Conservation (phyloP, 1,284 basidiomycete species). For the Ceratorhiza oryzae-sativae region DNA sequence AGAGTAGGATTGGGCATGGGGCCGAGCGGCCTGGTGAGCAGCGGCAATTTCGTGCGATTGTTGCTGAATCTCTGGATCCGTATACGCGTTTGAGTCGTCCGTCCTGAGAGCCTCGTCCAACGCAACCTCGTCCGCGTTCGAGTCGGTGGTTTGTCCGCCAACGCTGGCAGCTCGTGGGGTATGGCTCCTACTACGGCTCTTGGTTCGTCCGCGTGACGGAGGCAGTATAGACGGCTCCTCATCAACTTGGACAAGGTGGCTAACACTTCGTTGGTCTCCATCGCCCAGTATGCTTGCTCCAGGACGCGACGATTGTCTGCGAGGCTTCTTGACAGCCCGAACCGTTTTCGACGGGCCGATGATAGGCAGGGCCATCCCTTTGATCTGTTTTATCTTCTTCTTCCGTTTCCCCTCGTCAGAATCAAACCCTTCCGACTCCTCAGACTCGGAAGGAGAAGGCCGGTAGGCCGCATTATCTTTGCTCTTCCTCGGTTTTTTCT, state of each 20-base stretch:
- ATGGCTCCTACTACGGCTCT: slow-evolving; percentile 26
- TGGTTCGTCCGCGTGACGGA: slow-evolving; percentile 25
- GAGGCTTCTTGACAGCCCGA: slow-evolving; percentile 16
- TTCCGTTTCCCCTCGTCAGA: slow-evolving; percentile 62
- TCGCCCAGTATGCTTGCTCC: slow-evolving; percentile 18
- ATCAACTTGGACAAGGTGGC: slow-evolving; percentile 25
- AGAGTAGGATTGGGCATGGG: slow-evolving; percentile 12
- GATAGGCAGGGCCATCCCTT: slow-evolving; percentile 67
- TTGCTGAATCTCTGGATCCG: slow-evolving; percentile 20
- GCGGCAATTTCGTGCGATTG: slow-evolving; percentile 36
- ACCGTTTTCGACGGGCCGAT: slow-evolving; percentile 62
- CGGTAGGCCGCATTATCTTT: slow-evolving; percentile 78
- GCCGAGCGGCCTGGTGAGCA: slow-evolving; percentile 38
- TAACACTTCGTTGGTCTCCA: slow-evolving; percentile 44
- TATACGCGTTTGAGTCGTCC: slow-evolving; percentile 31
- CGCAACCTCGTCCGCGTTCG: slow-evolving; percentile 6
- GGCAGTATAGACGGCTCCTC: slow-evolving; percentile 24
- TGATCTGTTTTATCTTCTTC: slow-evolving; percentile 63
- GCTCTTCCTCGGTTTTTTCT: slow-evolving; percentile 41
- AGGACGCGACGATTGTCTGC: slow-evolving; percentile 28
- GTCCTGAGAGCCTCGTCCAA: slow-evolving; percentile 17
- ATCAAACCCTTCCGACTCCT: slow-evolving; percentile 62
- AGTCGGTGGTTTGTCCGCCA: slow-evolving; percentile 26
- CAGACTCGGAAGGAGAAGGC: slow-evolving; percentile 66
- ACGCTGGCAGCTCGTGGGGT: slow-evolving; percentile 27